These are phyloP conservation scores for Globisporangium emineosum DNA, from an alignment of 352 stramenopile species.

Conservation along the genomic window DNA sequence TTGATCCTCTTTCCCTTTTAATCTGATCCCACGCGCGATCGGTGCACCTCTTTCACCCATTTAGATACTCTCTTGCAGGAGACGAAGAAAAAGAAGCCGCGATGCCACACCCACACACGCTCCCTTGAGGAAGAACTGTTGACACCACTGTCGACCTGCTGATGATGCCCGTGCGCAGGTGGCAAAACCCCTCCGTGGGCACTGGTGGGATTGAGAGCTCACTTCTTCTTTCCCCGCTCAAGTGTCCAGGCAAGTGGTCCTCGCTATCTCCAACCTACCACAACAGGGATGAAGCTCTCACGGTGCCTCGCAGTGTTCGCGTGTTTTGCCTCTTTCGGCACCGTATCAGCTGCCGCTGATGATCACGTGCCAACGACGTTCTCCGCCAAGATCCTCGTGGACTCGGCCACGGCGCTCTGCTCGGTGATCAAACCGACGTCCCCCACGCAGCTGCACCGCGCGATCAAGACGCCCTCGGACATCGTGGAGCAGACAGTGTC, in stretches of 20 bases:
- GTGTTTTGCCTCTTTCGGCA: background rate
- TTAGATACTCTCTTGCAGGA: background rate
- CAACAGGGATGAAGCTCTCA: background rate
- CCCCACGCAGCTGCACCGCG: slow-evolving; percentile 19
- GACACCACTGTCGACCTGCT: no score
- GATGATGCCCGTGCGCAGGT: background rate
- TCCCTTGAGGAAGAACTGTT: no score
- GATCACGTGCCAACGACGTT: slow-evolving; percentile 6
- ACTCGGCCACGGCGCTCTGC: slow-evolving; percentile 8
- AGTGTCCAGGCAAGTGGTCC: background rate
- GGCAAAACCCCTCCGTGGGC: no score
- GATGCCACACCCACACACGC: background rate
- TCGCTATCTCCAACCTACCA: no score
- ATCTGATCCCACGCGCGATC: no score
- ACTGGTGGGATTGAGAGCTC: background rate
- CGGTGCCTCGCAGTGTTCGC: background rate
- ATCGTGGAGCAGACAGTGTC: slow-evolving; percentile 13
- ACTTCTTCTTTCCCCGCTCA: background rate
- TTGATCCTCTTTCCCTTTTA: no score
- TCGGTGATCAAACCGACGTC: slow-evolving; percentile 15
- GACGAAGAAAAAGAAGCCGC: background rate
- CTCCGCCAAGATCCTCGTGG: slow-evolving; percentile 18
- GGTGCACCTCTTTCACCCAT: background rate
- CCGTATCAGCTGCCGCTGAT: background rate
- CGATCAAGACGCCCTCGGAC: slow-evolving; percentile 9